Conservation (phyloP, 2,329 filamentous ascomycete genomes). For the Penicillium corylophilum region DNA sequence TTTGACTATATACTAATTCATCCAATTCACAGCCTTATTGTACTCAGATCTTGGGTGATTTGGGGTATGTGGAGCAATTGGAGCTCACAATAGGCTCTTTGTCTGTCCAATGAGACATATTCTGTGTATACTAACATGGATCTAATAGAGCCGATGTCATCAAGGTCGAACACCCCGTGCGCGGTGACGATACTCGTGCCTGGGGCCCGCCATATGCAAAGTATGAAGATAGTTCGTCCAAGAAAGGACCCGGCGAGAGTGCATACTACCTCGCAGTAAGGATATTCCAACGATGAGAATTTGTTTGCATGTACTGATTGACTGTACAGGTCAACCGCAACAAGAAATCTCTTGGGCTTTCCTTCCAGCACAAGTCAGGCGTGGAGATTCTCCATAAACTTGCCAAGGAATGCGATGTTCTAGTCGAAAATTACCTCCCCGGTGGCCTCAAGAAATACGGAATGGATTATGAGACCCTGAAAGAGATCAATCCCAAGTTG, state of each 20-base stretch:
- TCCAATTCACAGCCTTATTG: conserved; percentile 73
- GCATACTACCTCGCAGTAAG: conserved; percentile 89
- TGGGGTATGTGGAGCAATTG: conserved; percentile 66
- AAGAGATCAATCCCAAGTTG: conserved; percentile 76
- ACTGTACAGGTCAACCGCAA: conserved; percentile 79
- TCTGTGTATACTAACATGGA: neutral
- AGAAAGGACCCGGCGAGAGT: conserved; percentile 74
- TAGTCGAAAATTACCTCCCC: conserved; percentile 96
- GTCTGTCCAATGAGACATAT: neutral
- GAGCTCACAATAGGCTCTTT: neutral
- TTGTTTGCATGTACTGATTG: conserved; percentile 4
- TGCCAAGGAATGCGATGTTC: conserved; percentile 79
- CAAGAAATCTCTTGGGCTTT: conserved; percentile 90
- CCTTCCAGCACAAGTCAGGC: conserved; percentile 81
- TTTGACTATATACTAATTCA: conserved; percentile 10
- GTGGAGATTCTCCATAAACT: conserved; percentile 85
- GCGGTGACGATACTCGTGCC: conserved; percentile 89
- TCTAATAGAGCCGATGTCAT: conserved; percentile 80
- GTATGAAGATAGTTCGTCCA: conserved; percentile 59
- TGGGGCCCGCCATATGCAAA: conserved; percentile 94
- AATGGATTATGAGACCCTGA: conserved; percentile 82
- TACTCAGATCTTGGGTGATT: conserved; percentile 92
- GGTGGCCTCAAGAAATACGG: conserved; percentile 85
- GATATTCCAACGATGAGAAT: neutral
- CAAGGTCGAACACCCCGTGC: conserved; percentile 90